Conservation (phyloP, 495 filamentous ascomycete genomes). For the Lophiotrema nucula region DNA sequence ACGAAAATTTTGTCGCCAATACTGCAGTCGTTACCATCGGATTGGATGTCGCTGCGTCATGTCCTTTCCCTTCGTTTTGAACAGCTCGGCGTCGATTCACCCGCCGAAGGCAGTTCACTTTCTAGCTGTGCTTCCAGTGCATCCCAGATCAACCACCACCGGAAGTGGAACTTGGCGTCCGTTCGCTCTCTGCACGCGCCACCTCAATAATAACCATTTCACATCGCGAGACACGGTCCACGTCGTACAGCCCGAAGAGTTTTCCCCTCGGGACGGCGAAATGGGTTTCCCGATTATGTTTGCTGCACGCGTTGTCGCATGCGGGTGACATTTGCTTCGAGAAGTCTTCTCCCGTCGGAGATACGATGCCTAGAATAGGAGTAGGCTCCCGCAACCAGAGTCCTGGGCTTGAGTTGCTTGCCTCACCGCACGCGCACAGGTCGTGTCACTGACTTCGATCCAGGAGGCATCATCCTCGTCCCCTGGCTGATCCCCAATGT, state of each 20-base stretch:
- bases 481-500: too few species aligned
- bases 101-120: conserved; percentile 18
- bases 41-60: too few species aligned
- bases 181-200: conserved; percentile 16
- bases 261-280: background rate
- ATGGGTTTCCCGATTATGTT: too few species aligned
- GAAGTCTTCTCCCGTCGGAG: background rate
- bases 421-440: too few species aligned
- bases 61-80: too few species aligned
- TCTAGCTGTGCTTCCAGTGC: conserved; percentile 7
- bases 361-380: too few species aligned
- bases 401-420: conserved; percentile 4
- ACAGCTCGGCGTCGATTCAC: conserved; percentile 12
- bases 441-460: too few species aligned
- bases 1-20: too few species aligned
- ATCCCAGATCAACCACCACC: conserved; percentile 8
- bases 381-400: conserved; percentile 13
- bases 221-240: background rate
- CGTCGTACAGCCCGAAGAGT: background rate
- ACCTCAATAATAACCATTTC: conserved; percentile 15
- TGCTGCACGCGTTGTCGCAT: too few species aligned
- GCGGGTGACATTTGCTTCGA: background rate
- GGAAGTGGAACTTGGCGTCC: background rate
- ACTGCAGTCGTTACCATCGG: too few species aligned
- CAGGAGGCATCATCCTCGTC: too few species aligned